phyloP scores from a whole-genome alignment of 371 early-diverging fungal species.

The Mucor saturninus region DNA sequence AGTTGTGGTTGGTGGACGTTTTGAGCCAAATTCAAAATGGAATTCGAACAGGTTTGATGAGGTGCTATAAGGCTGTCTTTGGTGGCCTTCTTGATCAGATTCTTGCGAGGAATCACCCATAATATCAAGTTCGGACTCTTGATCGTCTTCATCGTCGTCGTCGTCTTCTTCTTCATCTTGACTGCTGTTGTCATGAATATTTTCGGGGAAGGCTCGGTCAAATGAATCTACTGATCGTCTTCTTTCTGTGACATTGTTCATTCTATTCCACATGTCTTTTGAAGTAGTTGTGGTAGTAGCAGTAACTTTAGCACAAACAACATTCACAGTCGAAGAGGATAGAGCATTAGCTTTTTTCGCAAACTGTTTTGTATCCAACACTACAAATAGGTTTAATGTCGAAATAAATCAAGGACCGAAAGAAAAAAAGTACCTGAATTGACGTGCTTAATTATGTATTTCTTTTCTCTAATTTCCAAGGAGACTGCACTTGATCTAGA shows the following conservation, averaged over 20 bases:
- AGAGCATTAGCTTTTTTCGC: slow-evolving; percentile 22
- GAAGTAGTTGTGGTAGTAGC: slow-evolving; percentile 18
- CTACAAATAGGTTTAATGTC: slow-evolving; percentile 3
- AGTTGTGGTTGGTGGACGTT: slow-evolving; percentile 23
- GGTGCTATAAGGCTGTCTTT: not conserved
- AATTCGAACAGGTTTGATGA: slow-evolving; percentile 25
- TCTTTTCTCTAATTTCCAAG: slow-evolving; percentile 18
- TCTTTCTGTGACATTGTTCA: slow-evolving; percentile 24
- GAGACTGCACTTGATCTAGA: slow-evolving; percentile 25
- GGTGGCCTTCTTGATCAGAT: not conserved
- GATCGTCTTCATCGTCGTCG: slow-evolving; percentile 7
- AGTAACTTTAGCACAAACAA: slow-evolving; percentile 35
- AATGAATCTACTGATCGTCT: slow-evolving; percentile 13
- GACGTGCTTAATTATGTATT: slow-evolving; percentile 28
- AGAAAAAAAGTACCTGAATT: slow-evolving; percentile 22
- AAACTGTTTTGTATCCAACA: slow-evolving; percentile 25
- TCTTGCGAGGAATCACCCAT: not conserved
- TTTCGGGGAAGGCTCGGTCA: slow-evolving; percentile 13
- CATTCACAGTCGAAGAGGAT: slow-evolving; percentile 36
- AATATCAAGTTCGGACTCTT: slow-evolving; percentile 17
- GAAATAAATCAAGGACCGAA: not conserved
- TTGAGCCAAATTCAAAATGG: slow-evolving; percentile 37
- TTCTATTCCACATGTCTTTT: slow-evolving; percentile 38
- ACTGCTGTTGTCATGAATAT: slow-evolving; percentile 7
- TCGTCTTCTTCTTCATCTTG: slow-evolving; percentile 19